A percentile compares a stretch with the other conserved stretches of the same genome.
Conservation (phyloP, 805 yeast genomes). For the Wickerhamiella alocasiicola region DNA sequence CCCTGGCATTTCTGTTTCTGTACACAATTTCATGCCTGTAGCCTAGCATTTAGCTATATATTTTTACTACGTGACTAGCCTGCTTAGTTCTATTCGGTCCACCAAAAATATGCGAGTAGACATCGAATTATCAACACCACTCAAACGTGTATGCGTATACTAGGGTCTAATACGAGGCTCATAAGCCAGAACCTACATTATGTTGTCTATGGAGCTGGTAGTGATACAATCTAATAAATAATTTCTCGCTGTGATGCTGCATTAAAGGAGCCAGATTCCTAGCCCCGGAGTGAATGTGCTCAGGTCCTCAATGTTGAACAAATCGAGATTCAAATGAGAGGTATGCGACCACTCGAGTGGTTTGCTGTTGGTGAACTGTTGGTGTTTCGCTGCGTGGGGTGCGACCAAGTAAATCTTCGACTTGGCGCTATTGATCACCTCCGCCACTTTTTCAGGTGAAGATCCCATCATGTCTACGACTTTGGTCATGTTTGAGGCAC, state of each 20-base stretch:
- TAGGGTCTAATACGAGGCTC: too few species aligned
- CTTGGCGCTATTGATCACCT: conserved; percentile 17
- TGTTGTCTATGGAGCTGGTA: too few species aligned
- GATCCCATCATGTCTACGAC: conserved; percentile 42
- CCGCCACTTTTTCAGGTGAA: conserved; percentile 22
- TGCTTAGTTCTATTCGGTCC: too few species aligned
- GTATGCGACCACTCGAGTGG: conserved; percentile 21
- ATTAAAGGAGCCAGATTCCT: conserved; percentile 18
- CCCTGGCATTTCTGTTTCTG: too few species aligned
- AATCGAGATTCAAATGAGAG: conserved; percentile 60
- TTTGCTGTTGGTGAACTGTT: background rate
- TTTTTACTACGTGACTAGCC: background rate
- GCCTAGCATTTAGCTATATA: background rate
- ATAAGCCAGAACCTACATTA: too few species aligned
- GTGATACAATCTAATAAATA: conserved; percentile 1
- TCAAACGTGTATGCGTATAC: too few species aligned
- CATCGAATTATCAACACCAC: too few species aligned
- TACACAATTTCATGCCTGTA: too few species aligned
- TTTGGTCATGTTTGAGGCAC: conserved; percentile 15
- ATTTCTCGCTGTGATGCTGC: background rate
- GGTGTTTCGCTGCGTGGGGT: conserved; percentile 28
- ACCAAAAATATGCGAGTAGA: too few species aligned
- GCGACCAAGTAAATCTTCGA: conserved; percentile 28
- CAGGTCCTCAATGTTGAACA: conserved; percentile 41
- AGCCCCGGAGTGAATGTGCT: conserved; percentile 47